These are phyloP conservation scores for Dalechampia spathulata DNA, from an alignment of 441 rosid genomes.

Conservation along the genomic window DNA sequence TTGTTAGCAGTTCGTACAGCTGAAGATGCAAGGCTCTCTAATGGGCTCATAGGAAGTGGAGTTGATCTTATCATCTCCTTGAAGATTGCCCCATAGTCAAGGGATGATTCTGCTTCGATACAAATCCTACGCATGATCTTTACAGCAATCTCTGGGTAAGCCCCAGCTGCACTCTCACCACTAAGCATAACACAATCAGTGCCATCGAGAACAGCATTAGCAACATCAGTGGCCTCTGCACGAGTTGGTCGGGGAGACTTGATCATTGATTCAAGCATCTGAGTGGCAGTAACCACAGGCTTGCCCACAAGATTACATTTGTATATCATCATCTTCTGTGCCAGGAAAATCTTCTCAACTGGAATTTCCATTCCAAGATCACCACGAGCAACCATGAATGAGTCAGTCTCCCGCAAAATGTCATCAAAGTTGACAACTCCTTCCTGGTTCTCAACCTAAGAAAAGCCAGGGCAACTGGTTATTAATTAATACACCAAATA, in stretches of 20 bases:
- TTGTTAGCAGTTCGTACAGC: slow-evolving; percentile 92
- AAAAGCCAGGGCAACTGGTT: slow-evolving; percentile 1
- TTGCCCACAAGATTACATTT: slow-evolving; percentile 89
- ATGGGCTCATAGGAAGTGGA: slow-evolving; percentile 93
- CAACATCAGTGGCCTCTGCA: slow-evolving; percentile 95
- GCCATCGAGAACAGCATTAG: slow-evolving; percentile 90
- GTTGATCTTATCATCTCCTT: slow-evolving; percentile 82
- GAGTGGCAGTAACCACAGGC: slow-evolving; percentile 94
- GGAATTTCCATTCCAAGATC: slow-evolving; percentile 98
- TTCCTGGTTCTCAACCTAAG: slow-evolving; percentile 87
- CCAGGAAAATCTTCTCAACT: slow-evolving; percentile 89
- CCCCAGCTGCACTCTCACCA: slow-evolving; percentile 93
- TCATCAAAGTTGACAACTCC: slow-evolving; percentile 91
- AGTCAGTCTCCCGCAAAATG: slow-evolving; percentile 82
- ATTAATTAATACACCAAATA: not conserved
- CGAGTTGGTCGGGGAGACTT: slow-evolving; percentile 95
- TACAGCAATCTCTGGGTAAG: slow-evolving; percentile 85
- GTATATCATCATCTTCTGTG: slow-evolving; percentile 97
- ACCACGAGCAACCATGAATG: slow-evolving; percentile 97
- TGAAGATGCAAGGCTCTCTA: slow-evolving; percentile 90
- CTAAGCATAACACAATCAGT: slow-evolving; percentile 95
- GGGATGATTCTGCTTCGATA: slow-evolving; percentile 83
- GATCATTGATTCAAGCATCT: slow-evolving; percentile 96
- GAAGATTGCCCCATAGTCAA: slow-evolving; percentile 71
- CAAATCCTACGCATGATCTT: slow-evolving; percentile 86